These are phyloP conservation scores for Salix arbutifolia DNA, from an alignment of 345 rosid genomes.

Conservation along the genomic window DNA sequence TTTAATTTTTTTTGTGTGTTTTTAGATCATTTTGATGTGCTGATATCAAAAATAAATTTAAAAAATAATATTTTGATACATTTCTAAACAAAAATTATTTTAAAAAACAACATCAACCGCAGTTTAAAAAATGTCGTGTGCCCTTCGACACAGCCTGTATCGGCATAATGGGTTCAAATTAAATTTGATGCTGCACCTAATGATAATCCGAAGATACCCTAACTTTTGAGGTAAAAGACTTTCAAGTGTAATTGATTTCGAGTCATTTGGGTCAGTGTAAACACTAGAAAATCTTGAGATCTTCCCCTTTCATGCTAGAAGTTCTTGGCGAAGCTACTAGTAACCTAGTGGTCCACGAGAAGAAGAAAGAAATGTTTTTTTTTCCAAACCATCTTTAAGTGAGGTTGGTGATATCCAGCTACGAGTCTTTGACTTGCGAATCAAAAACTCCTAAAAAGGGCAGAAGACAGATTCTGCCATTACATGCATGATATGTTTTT, in stretches of 20 bases:
- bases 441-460: not conserved
- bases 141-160: too few relatives aligned
- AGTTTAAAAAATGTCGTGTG: too few relatives aligned
- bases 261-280: not conserved
- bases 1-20: too few relatives aligned
- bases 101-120: too few relatives aligned
- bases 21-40: too few relatives aligned
- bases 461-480: not conserved
- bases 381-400: not conserved
- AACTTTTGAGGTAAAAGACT: not conserved
- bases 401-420: constrained; percentile 16
- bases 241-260: not conserved
- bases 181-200: not conserved
- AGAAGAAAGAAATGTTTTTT: not conserved
- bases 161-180: not conserved
- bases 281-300: not conserved
- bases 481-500: not conserved
- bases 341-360: not conserved
- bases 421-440: not conserved
- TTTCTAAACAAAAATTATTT: too few relatives aligned
- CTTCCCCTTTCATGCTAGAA: not conserved
- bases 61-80: too few relatives aligned
- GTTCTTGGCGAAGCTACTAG: not conserved
- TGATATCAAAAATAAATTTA: too few relatives aligned
- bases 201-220: not conserved